Evolutionary conservation across 805 yeast genomes (phyloP), one percentile per base, ranked within the genome.

Genomic region (Teunomyces barrocoloradensis): DNA sequence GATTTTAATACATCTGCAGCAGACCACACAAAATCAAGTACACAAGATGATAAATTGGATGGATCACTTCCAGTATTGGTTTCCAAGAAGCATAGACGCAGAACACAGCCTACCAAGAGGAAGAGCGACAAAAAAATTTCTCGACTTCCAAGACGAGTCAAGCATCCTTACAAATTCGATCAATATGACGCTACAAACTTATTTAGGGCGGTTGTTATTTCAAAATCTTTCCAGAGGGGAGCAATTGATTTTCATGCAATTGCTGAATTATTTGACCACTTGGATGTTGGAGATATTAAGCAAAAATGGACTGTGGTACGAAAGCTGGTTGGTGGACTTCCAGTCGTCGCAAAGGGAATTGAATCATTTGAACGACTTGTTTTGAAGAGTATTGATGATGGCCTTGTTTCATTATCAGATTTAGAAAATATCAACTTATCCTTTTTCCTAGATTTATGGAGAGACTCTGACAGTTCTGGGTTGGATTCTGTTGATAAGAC

Each of bases 301-400:
- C 78, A 80, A 43, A 82, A 79, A 49, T 91, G 97, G 97, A 80
- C 85, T 1, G 71, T 79, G 15, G 74, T 87, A 6, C 74, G 88
- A 37, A 78, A 80, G 35, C 68, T 60, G 59, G 57, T 71, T 55
- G 74, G 78, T 50, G 76, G 78, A 6, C 51, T 63, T 3, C 57
- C 56, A 6, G 79, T 84, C 33, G 94, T 94, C 0, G 64, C 67
- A 12, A 73, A 76, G 43, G 86, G 84, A 0, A 70, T 86, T 37
- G 78, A 75, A 37, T 76, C 77, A 10, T 91, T 94, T 84, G 92
- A 87, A 56, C 73, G 71, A 17, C 73, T 87, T 17, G 75, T 90
- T 20, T 55, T 83, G 30, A 66, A 69, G 34, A 84, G 83, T 0
- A 81, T 88, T 18, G 77, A 77, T 37, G 77, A 76, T 10, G 89